Evolutionary conservation across 805 yeast genomes (phyloP).

Genomic region (Pichia occidentalis): DNA sequence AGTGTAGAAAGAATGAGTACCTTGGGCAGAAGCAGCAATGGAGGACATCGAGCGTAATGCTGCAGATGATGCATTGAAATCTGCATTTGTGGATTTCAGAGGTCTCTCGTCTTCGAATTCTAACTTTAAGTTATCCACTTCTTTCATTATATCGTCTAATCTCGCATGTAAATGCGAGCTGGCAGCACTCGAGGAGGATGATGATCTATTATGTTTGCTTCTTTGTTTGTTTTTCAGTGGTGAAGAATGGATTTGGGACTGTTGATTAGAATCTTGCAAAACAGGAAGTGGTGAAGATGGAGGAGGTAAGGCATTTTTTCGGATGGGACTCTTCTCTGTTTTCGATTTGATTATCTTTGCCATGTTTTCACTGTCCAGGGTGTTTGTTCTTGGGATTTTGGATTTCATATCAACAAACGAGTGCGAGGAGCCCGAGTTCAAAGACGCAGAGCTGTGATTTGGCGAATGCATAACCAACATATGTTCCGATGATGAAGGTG

Average conservation of each 20-base stretch:
- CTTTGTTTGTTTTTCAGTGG: not conserved
- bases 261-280: not conserved
- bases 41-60: no score
- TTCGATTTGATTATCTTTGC: conserved; percentile 6
- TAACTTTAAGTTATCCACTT: conserved; percentile 25
- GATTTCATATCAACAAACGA: no score
- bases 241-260: not conserved
- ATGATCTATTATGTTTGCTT: conserved; percentile 1
- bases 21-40: conserved; percentile 5
- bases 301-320: conserved; percentile 7
- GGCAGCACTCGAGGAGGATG: conserved; percentile 2
- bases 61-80: no score
- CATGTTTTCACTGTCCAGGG: conserved; percentile 6
- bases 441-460: no score
- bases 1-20: conserved; percentile 14
- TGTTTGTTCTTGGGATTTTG: conserved; percentile 1
- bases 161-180: conserved; percentile 21
- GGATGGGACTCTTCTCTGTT: conserved; percentile 6
- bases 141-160: conserved; percentile 29
- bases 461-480: conserved; percentile 3
- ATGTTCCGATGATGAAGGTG: conserved; percentile 3
- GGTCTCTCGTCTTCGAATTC: conserved; percentile 22
- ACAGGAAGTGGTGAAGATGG: conserved; percentile 16
- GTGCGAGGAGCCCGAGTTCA: no score
- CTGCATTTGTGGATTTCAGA: no score